Conservation (phyloP, 1,139 yeast species). For the Geotrichum candidum region DNA sequence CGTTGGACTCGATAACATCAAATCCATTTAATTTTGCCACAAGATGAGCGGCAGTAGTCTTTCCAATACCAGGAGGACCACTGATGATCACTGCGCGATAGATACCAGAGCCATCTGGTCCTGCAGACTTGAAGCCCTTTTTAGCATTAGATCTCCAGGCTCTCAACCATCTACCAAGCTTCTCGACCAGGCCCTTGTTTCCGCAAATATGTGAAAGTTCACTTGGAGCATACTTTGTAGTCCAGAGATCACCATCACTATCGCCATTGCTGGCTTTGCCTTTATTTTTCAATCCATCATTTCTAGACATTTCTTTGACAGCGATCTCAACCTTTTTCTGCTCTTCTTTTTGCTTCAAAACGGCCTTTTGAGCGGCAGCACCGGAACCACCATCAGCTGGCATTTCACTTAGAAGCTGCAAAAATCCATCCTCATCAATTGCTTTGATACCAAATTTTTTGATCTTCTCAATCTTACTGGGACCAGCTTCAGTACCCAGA, state of each 20-base stretch:
- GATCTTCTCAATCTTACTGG: constrained; percentile 82
- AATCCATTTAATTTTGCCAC: constrained; percentile 77
- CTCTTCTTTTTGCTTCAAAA: constrained; percentile 61
- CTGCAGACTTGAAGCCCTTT: constrained; percentile 51
- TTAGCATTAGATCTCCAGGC: constrained; percentile 63
- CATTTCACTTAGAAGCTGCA: constrained; percentile 66
- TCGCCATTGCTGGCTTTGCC: constrained; percentile 5
- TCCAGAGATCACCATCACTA: constrained; percentile 53
- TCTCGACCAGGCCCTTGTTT: constrained; percentile 67
- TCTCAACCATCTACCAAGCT: constrained; percentile 66
- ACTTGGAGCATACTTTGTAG: constrained; percentile 86
- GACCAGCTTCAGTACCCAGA: constrained; percentile 94
- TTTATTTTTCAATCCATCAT: constrained; percentile 31
- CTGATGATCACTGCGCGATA: constrained; percentile 80
- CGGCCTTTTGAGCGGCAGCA: constrained; percentile 65
- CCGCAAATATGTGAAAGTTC: constrained; percentile 78
- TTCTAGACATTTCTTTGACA: constrained; percentile 39
- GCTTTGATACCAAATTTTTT: constrained; percentile 68
- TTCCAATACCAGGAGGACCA: constrained; percentile 97
- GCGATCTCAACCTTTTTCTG: constrained; percentile 51
- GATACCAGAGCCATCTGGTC: constrained; percentile 50
- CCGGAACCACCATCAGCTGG: constrained; percentile 92
- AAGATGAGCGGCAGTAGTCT: constrained; percentile 85
- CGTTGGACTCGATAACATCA: constrained; percentile 79
- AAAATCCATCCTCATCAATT: constrained; percentile 80